Evolutionary conservation across 2,329 filamentous ascomycete genomes (phyloP).

Genomic region (Beauveria medogensis): DNA sequence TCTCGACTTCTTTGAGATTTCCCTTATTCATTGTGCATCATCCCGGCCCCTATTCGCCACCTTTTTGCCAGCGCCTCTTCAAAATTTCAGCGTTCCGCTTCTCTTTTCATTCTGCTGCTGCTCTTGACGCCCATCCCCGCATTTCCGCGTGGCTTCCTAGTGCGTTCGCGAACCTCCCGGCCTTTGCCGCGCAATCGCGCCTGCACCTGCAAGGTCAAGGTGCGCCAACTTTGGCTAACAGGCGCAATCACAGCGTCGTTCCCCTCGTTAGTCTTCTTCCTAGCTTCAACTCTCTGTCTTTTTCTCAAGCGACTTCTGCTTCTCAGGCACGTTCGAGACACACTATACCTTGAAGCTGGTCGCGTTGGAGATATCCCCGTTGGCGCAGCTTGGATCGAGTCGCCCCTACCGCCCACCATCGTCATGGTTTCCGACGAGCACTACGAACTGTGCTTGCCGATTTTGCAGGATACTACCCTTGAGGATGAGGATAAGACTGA

Average conservation of each 20-base stretch:
- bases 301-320: background rate
- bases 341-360: background rate
- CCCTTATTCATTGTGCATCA: background rate
- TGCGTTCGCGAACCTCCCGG: background rate
- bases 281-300: background rate
- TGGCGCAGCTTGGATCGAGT: background rate
- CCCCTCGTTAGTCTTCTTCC: background rate
- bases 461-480: slow-evolving; percentile 72
- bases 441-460: slow-evolving; percentile 82
- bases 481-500: slow-evolving; percentile 96
- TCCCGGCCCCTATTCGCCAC: background rate
- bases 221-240: background rate
- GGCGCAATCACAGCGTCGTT: background rate
- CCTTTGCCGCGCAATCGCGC: slow-evolving; percentile 5
- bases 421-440: slow-evolving; percentile 87
- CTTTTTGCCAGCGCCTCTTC: slow-evolving; percentile 1
- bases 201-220: background rate
- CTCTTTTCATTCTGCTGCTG: background rate
- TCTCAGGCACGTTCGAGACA: background rate
- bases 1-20: background rate
- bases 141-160: background rate
- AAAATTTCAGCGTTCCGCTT: background rate
- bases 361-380: background rate
- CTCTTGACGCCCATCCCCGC: background rate
- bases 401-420: background rate